phyloP scores from a whole-genome alignment of 23 red algal genomes.

The Cyanidioschyzon merolae region DNA sequence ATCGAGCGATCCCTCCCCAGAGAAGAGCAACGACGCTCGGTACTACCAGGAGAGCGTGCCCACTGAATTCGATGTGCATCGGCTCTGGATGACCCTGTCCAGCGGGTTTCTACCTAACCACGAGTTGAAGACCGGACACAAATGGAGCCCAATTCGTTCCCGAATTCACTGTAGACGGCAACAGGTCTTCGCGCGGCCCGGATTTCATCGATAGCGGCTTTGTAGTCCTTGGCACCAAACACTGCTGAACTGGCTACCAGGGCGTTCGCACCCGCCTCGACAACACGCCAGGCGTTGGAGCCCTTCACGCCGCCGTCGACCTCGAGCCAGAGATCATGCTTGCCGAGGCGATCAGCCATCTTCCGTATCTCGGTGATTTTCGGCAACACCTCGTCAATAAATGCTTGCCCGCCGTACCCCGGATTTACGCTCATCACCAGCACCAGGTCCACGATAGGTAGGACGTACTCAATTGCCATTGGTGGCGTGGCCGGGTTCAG shows the following conservation, averaged over 20 bases:
- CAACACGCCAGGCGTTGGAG: slow-evolving; percentile 30
- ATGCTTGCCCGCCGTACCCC: slow-evolving; percentile 90
- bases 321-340: slow-evolving; percentile 64
- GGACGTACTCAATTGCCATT: slow-evolving; percentile 60
- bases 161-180: background rate
- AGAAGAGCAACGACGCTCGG: no score
- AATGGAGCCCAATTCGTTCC: no score
- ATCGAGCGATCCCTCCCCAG: no score
- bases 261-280: slow-evolving; percentile 83
- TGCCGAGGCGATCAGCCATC: slow-evolving; percentile 47
- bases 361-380: slow-evolving; percentile 68
- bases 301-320: slow-evolving; percentile 88
- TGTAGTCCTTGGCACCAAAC: slow-evolving; percentile 47
- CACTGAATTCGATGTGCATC: no score
- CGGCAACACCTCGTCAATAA: slow-evolving; percentile 47
- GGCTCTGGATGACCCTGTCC: no score
- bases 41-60: no score
- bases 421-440: slow-evolving; percentile 97
- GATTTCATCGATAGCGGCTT: slow-evolving; percentile 11
- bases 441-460: slow-evolving; percentile 45
- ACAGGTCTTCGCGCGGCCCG: background rate
- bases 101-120: no score
- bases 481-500: slow-evolving; percentile 93
- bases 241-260: slow-evolving; percentile 82
- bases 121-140: no score